phyloP scores from a whole-genome alignment of 148 eudicot genomes.

The Rhododendron ferrugineum region DNA sequence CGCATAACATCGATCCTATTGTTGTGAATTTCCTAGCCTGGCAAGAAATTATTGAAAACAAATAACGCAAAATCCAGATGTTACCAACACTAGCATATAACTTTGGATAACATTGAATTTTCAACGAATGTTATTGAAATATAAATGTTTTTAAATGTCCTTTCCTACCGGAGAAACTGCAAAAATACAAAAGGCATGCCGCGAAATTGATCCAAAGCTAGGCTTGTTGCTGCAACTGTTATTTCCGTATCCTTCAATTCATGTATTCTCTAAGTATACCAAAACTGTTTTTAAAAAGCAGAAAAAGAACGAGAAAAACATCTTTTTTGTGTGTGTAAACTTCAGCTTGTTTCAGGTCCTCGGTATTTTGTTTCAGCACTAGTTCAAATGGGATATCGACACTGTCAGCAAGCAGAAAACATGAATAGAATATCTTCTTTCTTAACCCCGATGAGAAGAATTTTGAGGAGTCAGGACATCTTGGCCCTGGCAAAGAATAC shows the following conservation, averaged over 20 bases:
- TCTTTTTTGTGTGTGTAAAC: background rate
- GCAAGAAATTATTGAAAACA: background rate
- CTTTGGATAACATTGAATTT: background rate
- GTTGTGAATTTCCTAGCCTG: background rate
- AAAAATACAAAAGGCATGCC: background rate
- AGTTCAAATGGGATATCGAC: background rate
- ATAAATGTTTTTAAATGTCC: background rate
- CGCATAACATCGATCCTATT: background rate
- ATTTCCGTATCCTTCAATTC: background rate
- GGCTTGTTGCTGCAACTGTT: background rate
- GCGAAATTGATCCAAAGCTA: background rate
- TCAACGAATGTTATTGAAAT: background rate
- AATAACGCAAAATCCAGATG: background rate
- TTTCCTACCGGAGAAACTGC: background rate
- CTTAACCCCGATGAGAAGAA: background rate
- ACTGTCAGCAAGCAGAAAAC: background rate
- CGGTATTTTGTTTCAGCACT: background rate
- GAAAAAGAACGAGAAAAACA: background rate
- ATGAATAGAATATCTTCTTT: background rate
- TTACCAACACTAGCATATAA: background rate
- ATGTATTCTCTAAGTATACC: background rate
- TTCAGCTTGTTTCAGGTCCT: background rate
- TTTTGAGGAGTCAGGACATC: slow-evolving; percentile 40
- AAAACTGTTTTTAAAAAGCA: background rate
- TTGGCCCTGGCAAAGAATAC: slow-evolving; percentile 78